Evolutionary conservation across 306 rosid genomes (phyloP), one percentile per base, ranked within the genome.

Genomic region (Sindora glabra): DNA sequence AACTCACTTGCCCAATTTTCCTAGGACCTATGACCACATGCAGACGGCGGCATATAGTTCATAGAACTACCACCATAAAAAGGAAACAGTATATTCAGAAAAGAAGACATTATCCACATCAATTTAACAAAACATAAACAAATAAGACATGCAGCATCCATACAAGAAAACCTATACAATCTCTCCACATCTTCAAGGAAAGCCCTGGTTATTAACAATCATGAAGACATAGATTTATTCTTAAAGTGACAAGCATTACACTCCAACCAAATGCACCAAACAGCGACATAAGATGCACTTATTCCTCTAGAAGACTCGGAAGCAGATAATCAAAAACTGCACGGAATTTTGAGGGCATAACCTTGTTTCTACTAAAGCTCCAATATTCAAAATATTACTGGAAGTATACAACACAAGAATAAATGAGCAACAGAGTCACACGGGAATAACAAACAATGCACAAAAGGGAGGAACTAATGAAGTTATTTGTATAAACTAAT

Each of bases 401-500:
- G 25, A 18, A 56, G 29, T 6, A 54, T 8, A 30, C 8, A 11
- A 55, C 12, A 34, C n/a, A 45, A 19, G 30, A 56, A 36, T 44
- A 8, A 22, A 21, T 30, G 15, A 22, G 6, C 13, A 21, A 21
- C 32, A 8, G 11, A 37, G 33, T 8, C 17, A 19, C 12, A 33
- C 5, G 37, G 23, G 16, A n/a, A n/a, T 21, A 39, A 32, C 2
- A 3, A 37, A 44, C 21, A 15, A 26, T 5, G 33, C 29, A 15
- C 17, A 16, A 18, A 42, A 39, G 15, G 34, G n/a, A n/a, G n/a
- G n/a, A n/a, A n/a, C n/a, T n/a, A n/a, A n/a, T n/a, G n/a, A 56
- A 41, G 48, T 7, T 23, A 62, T 16, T 22, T 60, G 54, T 24
- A 48, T 48, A 64, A 26, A 33, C 63, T 29, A 68, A 70, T 45